These are phyloP conservation scores for Penicillium canariense DNA, from an alignment of 495 filamentous ascomycete genomes.

Conservation along the genomic window DNA sequence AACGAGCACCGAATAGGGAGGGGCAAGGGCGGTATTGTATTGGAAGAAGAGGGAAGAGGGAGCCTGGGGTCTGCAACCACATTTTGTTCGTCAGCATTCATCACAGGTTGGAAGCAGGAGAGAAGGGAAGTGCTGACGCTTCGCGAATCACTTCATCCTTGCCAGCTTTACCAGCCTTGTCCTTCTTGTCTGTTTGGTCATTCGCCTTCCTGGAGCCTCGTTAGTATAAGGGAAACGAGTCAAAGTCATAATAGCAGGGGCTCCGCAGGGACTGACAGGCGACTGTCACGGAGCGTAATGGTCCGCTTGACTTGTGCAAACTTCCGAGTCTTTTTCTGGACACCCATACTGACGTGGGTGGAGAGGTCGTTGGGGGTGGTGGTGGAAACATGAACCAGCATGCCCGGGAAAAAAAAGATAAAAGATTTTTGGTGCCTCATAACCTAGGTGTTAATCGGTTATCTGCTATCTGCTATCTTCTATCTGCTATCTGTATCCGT, in stretches of 20 bases:
- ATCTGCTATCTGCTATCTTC: neutral
- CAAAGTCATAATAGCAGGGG: neutral
- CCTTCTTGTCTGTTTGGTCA: conserved; percentile 55
- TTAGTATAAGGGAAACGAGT: conserved; percentile 41
- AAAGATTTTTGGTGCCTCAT: neutral
- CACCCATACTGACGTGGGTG: conserved; percentile 49
- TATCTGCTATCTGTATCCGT: neutral
- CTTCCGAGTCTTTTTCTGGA: conserved; percentile 63
- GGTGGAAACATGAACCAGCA: neutral
- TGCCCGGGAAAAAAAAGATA: neutral
- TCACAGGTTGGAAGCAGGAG: too few relatives aligned
- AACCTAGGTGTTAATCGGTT: neutral
- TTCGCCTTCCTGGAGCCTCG: conserved; percentile 62
- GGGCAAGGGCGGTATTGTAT: conserved; percentile 85
- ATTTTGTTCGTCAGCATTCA: neutral
- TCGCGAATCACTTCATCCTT: conserved; percentile 33
- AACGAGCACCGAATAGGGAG: conserved; percentile 81
- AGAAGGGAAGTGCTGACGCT: conserved; percentile 27
- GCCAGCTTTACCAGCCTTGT: conserved; percentile 30
- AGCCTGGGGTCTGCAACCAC: conserved; percentile 53
- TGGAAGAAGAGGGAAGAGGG: conserved; percentile 91
- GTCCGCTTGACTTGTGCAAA: conserved; percentile 49
- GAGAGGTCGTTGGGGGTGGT: neutral
- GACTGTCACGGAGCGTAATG: conserved; percentile 24
- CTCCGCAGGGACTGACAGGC: conserved; percentile 18